A percentile compares a stretch with the other conserved stretches of the same genome.
Evolutionary conservation across 352 stramenopile genomes (phyloP).

Genomic region (Globisporangium canariense): DNA sequence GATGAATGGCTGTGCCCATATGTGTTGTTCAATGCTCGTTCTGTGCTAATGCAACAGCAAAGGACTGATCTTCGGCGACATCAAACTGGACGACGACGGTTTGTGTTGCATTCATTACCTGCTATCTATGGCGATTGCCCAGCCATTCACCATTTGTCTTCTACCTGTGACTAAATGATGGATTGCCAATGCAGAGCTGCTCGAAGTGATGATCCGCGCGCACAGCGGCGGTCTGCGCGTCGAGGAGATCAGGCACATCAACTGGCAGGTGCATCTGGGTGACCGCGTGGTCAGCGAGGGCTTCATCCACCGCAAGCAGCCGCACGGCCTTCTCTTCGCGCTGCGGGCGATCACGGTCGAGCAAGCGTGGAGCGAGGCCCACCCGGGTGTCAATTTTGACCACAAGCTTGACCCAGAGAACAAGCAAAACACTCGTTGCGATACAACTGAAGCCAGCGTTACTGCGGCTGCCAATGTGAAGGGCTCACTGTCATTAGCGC

Average conservation of each 20-base stretch:
- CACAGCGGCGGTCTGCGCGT: slow-evolving; percentile 51
- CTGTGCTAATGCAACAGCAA: slow-evolving; percentile 42
- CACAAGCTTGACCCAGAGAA: slow-evolving; percentile 23
- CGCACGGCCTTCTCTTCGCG: slow-evolving; percentile 51
- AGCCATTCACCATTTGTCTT: background rate
- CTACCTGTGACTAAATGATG: background rate
- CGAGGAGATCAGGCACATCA: slow-evolving; percentile 63
- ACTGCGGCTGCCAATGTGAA: slow-evolving; percentile 18
- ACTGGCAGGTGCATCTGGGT: slow-evolving; percentile 79
- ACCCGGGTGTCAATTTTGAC: slow-evolving; percentile 55
- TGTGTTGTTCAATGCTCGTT: slow-evolving; percentile 1
- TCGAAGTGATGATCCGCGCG: slow-evolving; percentile 83
- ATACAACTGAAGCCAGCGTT: background rate
- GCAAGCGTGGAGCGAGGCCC: slow-evolving; percentile 51
- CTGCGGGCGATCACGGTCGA: slow-evolving; percentile 44
- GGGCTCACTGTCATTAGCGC: slow-evolving; percentile 42
- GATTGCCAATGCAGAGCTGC: slow-evolving; percentile 36
- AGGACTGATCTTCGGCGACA: slow-evolving; percentile 77
- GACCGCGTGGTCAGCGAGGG: slow-evolving; percentile 52
- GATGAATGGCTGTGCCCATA: background rate
- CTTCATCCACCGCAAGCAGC: slow-evolving; percentile 38
- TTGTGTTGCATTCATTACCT: background rate
- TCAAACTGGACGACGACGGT: slow-evolving; percentile 66
- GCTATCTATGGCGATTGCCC: background rate
- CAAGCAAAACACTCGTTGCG: background rate